phyloP scores from a whole-genome alignment of 1,284 basidiomycete genomes.

The Boletellus deceptivus region DNA sequence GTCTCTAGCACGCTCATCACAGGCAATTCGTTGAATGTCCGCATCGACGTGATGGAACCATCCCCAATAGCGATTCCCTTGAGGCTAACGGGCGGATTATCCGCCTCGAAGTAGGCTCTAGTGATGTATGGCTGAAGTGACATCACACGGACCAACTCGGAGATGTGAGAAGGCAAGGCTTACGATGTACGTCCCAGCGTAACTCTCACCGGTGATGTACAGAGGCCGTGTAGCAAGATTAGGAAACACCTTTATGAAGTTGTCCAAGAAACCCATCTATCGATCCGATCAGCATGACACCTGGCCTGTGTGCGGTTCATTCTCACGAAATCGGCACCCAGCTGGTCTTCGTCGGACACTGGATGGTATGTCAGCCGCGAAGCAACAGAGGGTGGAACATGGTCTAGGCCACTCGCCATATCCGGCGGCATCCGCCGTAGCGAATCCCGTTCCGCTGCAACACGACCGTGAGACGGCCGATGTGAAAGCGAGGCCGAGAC shows the following conservation, averaged over 20 bases:
- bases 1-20: conserved; percentile 62
- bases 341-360: conserved; percentile 65
- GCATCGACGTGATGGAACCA: conserved; percentile 48
- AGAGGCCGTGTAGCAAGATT: conserved; percentile 58
- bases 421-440: conserved; percentile 58
- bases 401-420: conserved; percentile 41
- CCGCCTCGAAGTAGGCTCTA: conserved; percentile 59
- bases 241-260: conserved; percentile 68
- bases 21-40: conserved; percentile 50
- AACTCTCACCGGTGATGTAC: conserved; percentile 65
- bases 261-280: conserved; percentile 63
- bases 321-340: conserved; percentile 67
- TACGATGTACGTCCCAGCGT: conserved; percentile 64
- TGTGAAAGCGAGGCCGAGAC: conserved; percentile 15
- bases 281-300: neutral
- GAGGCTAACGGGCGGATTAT: conserved; percentile 62
- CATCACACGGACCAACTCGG: conserved; percentile 1
- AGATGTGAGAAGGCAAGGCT: conserved; percentile 17
- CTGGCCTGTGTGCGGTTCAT: no score
- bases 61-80: conserved; percentile 67
- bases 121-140: conserved; percentile 60
- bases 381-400: conserved; percentile 16
- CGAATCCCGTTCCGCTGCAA: conserved; percentile 57
- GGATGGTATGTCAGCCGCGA: neutral
- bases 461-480: conserved; percentile 5